Evolutionary conservation across 768 basidiomycete species (phyloP).

Genomic region (Mycena filopes): DNA sequence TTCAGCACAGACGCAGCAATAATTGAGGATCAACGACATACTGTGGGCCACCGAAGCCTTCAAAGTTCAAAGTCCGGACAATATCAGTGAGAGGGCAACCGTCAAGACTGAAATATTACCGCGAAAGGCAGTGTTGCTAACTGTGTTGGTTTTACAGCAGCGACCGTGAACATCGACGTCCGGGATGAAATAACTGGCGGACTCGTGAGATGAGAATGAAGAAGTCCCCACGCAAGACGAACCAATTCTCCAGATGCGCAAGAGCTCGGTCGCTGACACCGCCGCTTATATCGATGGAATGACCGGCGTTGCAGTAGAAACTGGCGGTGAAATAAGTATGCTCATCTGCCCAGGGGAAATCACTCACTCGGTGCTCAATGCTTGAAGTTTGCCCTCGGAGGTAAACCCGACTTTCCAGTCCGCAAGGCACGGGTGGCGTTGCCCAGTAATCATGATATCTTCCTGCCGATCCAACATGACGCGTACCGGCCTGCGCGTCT

Average conservation of each 20-base stretch:
- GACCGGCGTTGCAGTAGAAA: slow-evolving; percentile 32
- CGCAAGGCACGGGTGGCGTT: slow-evolving; percentile 33
- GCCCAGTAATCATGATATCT: slow-evolving; percentile 35
- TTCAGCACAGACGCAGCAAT: neutral
- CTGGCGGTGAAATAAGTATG: neutral
- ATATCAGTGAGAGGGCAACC: too few relatives aligned
- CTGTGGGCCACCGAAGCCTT: slow-evolving; percentile 35
- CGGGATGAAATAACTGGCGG: slow-evolving; percentile 28
- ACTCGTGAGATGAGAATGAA: neutral
- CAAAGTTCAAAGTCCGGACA: neutral
- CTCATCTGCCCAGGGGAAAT: neutral
- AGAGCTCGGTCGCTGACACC: slow-evolving; percentile 33
- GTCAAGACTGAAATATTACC: too few relatives aligned
- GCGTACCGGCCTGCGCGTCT: slow-evolving; percentile 31
- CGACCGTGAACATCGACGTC: slow-evolving; percentile 32
- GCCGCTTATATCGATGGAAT: slow-evolving; percentile 34
- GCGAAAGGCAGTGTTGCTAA: slow-evolving; percentile 7
- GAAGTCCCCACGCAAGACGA: neutral
- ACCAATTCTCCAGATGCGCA: slow-evolving; percentile 35
- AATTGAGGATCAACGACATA: neutral
- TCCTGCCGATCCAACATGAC: slow-evolving; percentile 34
- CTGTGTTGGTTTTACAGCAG: slow-evolving; percentile 35
- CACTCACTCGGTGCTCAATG: slow-evolving; percentile 28
- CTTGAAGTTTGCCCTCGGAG: slow-evolving; percentile 31
- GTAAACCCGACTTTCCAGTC: slow-evolving; percentile 35